Evolutionary conservation across 768 basidiomycete species (phyloP).

Genomic region (Gloeopeniophorella convolvens): DNA sequence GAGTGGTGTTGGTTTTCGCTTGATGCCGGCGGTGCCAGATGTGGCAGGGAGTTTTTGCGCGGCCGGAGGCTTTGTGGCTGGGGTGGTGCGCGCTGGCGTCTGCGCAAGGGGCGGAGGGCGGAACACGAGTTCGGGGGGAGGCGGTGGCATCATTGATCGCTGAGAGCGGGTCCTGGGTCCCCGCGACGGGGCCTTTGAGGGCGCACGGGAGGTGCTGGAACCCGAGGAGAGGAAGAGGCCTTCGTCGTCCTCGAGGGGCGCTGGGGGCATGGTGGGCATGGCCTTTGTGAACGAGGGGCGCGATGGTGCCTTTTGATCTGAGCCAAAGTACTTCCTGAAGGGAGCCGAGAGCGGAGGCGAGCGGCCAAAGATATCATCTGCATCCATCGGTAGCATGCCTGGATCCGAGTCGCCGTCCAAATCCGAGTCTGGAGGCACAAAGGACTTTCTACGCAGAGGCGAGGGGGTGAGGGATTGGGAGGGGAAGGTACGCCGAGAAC

Average conservation of each 20-base stretch:
- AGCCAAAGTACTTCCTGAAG: not conserved
- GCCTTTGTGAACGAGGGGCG: not conserved
- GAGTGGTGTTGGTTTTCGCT: constrained; percentile 19
- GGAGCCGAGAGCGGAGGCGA: constrained; percentile 3
- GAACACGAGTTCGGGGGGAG: not conserved
- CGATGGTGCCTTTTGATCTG: not conserved
- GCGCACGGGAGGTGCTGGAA: constrained; percentile 5
- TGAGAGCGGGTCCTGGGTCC: constrained; percentile 1
- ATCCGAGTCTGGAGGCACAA: constrained; percentile 10
- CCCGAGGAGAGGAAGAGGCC: constrained; percentile 16
- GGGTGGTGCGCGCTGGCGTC: not conserved
- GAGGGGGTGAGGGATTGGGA: constrained; percentile 19
- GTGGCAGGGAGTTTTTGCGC: not conserved
- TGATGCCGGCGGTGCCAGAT: constrained; percentile 13
- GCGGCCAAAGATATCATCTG: constrained; percentile 17
- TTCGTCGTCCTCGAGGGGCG: constrained; percentile 17
- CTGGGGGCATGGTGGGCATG: not conserved
- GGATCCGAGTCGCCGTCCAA: constrained; percentile 12
- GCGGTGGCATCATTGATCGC: constrained; percentile 3
- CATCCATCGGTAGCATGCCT: constrained; percentile 1
- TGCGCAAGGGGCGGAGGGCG: not conserved
- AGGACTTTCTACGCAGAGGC: constrained; percentile 18
- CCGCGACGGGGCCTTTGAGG: constrained; percentile 3
- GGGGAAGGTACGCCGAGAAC: constrained; percentile 1
- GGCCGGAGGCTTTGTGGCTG: not conserved